phyloP scores from a whole-genome alignment of 2,329 filamentous ascomycete species.

The Furcasterigmium furcatum region DNA sequence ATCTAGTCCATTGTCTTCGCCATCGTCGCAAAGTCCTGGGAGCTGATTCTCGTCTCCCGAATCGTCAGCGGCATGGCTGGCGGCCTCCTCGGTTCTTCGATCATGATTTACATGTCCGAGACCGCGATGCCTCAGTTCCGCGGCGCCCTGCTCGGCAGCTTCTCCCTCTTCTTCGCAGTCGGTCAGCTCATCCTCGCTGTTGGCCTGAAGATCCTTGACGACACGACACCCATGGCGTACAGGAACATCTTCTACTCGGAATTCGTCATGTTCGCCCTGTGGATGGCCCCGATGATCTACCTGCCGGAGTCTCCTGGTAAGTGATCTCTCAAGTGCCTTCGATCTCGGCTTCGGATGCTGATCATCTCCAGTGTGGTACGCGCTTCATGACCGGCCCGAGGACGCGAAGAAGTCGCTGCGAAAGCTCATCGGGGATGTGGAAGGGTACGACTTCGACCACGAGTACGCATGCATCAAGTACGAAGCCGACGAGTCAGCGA shows the following conservation, averaged over 20 bases:
- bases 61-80: conserved; percentile 1
- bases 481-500: conserved; percentile 9
- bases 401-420: conserved; percentile 13
- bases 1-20: not conserved
- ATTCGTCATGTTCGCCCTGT: conserved; percentile 4
- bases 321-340: no score
- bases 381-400: not conserved
- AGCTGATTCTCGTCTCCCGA: conserved; percentile 3
- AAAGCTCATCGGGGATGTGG: conserved; percentile 2
- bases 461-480: conserved; percentile 16
- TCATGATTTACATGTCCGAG: conserved; percentile 7
- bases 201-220: conserved; percentile 5
- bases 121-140: conserved; percentile 5
- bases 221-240: conserved; percentile 1
- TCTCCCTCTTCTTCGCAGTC: conserved; percentile 4
- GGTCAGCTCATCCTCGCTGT: conserved; percentile 6
- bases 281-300: conserved; percentile 6
- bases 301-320: conserved; percentile 1
- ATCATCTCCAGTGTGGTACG: conserved; percentile 1
- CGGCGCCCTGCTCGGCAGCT: conserved; percentile 4
- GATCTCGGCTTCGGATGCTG: no score
- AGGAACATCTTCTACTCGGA: conserved; percentile 8
- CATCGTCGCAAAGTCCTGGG: conserved; percentile 3
- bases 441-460: conserved; percentile 11
- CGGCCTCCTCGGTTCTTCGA: conserved; percentile 1